Evolutionary conservation across 2,329 filamentous ascomycete genomes (phyloP).

Genomic region (Trichoderma oligosporum): DNA sequence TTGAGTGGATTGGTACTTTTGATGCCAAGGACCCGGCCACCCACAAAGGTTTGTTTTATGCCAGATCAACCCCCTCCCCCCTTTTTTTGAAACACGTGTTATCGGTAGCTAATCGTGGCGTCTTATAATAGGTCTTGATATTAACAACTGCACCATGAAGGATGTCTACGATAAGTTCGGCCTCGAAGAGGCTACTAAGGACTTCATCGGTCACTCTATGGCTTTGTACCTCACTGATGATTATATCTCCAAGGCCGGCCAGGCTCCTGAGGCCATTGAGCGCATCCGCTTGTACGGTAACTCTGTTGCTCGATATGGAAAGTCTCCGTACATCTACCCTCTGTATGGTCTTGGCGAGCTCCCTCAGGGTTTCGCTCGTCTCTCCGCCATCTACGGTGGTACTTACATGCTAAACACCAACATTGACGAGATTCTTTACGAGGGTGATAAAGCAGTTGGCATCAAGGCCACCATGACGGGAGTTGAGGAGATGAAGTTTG

Average conservation of each 20-base stretch:
- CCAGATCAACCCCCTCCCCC: no score
- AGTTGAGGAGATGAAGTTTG: constrained; percentile 87
- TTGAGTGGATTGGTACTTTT: constrained; percentile 91
- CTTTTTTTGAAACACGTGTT: not conserved
- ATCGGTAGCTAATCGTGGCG: not conserved
- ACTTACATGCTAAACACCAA: constrained; percentile 99
- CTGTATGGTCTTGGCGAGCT: constrained; percentile 96
- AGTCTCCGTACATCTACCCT: constrained; percentile 99
- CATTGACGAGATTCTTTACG: constrained; percentile 84
- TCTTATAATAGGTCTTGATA: constrained; percentile 66
- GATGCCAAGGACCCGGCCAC: constrained; percentile 75
- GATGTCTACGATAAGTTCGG: constrained; percentile 99
- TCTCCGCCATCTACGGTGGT: constrained; percentile 96
- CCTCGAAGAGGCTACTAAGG: constrained; percentile 80
- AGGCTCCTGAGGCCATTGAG: constrained; percentile 79
- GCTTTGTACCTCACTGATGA: constrained; percentile 88
- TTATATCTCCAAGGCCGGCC: constrained; percentile 71
- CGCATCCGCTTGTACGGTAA: constrained; percentile 95
- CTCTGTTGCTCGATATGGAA: constrained; percentile 95
- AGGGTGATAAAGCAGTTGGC: constrained; percentile 79
- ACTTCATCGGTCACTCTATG: constrained; percentile 98
- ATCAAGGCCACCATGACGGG: constrained; percentile 98
- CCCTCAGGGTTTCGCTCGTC: constrained; percentile 92
- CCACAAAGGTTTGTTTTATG: constrained; percentile 71
- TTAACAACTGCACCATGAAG: constrained; percentile 82